A percentile compares a stretch with the other conserved stretches of the same genome.
phyloP scores from a whole-genome alignment of 1,284 basidiomycete genomes.

The Ustilago sp. region DNA sequence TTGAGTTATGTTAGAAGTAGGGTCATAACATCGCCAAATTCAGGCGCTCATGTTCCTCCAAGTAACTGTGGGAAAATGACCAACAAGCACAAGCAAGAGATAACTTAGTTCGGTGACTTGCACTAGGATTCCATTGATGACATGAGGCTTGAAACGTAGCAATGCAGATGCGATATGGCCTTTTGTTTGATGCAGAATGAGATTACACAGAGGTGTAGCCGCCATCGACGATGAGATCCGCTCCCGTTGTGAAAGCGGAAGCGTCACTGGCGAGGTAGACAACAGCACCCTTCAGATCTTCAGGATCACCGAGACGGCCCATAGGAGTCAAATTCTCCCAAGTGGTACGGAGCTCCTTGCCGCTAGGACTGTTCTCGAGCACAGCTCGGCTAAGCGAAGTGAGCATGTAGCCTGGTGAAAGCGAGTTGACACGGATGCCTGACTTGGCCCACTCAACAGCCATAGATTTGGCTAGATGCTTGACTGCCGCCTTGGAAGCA shows the following conservation, averaged over 20 bases:
- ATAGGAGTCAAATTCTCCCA: slow-evolving; percentile 93
- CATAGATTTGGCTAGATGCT: slow-evolving; percentile 86
- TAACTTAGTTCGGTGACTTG: neutral
- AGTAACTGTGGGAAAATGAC: too few relatives aligned
- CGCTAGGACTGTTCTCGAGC: slow-evolving; percentile 70
- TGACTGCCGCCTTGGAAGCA: slow-evolving; percentile 82
- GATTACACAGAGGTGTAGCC: slow-evolving; percentile 74
- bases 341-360: slow-evolving; percentile 73
- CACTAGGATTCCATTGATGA: neutral
- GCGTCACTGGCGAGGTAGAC: slow-evolving; percentile 88
- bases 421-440: slow-evolving; percentile 81
- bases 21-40: slow-evolving; percentile 3
- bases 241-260: slow-evolving; percentile 85
- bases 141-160: neutral
- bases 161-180: neutral
- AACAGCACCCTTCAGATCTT: slow-evolving; percentile 76
- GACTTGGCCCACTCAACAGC: slow-evolving; percentile 90
- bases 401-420: slow-evolving; percentile 71
- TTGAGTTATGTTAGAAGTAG: neutral
- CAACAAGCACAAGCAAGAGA: too few relatives aligned
- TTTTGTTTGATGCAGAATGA: neutral
- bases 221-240: slow-evolving; percentile 85
- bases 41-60: too few relatives aligned
- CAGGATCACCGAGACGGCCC: slow-evolving; percentile 72
- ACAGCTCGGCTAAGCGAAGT: slow-evolving; percentile 79